Evolutionary conservation across 73 alveolate species (phyloP), one percentile per base, ranked within the genome.

Genomic region (Paramecium biaurelia): DNA sequence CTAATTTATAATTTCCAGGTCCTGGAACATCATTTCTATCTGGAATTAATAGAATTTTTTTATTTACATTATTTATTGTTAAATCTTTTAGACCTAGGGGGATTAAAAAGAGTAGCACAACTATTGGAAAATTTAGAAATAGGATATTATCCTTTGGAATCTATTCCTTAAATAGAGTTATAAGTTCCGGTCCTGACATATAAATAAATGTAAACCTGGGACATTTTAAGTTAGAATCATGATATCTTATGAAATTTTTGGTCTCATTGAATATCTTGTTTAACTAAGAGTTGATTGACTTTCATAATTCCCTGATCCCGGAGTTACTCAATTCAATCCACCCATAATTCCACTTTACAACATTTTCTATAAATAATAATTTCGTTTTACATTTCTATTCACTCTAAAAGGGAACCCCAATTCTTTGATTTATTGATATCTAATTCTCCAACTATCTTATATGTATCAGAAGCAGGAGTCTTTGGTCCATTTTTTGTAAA

Each of bases 1-100:
- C 86, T 11, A 85, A 85, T 63, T 76, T 90, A 57, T 94, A 94
- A 38, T 93, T 43, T 7, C 97, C 97, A 53, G 97, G 97, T 32
- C 97, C 97, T 45, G 97, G 97, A 3, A 85, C 87, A 32, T 89
- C 53, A 45, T 38, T 76, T 11, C 84, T 82, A 26, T 76, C 93
- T 86, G 12, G 2, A 26, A 47, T 15, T 18, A 32, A 11, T 20
- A 37, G 30, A 37, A 59, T 8, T 24, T 32, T 0, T 67, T 15
- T 0, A 53, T 53, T 53, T 53, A 57, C 57, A 88, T 88, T 30
- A 28, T 57, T 53, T 85, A 12, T 94, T 94, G 23, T 76, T 70
- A 79, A 94, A 94, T 42, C 97, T 85, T 57, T 84, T 76, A 5
- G 93, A 92, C 28, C 95, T 85, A 30, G 97, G 92, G 8, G 95